Evolutionary conservation across 805 yeast genomes (phyloP).

Genomic region (Yamadazyma phyllophila): DNA sequence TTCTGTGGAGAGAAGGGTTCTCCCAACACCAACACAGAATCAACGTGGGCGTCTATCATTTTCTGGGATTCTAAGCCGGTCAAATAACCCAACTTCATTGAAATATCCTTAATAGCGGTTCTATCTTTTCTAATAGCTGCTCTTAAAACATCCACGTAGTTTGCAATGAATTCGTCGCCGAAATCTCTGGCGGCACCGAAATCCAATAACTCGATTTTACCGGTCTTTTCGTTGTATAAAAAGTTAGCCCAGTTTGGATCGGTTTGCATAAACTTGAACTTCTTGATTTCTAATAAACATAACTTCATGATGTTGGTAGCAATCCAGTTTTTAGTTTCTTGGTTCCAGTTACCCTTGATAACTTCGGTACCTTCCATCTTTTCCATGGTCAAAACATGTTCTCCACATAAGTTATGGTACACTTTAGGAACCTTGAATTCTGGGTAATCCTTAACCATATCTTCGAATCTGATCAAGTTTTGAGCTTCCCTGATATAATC

Average conservation of each 20-base stretch:
- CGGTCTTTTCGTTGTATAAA: conserved; percentile 68
- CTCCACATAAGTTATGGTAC: conserved; percentile 71
- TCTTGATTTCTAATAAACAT: conserved; percentile 80
- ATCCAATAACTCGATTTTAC: conserved; percentile 81
- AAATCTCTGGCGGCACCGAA: conserved; percentile 94
- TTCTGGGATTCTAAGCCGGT: conserved; percentile 86
- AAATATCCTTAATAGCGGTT: conserved; percentile 58
- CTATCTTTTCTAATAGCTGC: conserved; percentile 74
- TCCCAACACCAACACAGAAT: conserved; percentile 84
- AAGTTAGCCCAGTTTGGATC: conserved; percentile 99
- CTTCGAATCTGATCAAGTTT: conserved; percentile 65
- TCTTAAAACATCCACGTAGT: conserved; percentile 69
- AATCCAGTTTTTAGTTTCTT: conserved; percentile 73
- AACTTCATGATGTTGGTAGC: conserved; percentile 84
- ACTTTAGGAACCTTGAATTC: conserved; percentile 81
- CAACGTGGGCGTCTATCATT: conserved; percentile 91
- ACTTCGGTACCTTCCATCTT: conserved; percentile 81
- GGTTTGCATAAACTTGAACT: conserved; percentile 91
- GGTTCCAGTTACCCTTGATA: conserved; percentile 71
- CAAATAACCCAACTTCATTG: conserved; percentile 76
- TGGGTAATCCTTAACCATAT: conserved; percentile 53
- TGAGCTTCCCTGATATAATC: conserved; percentile 90
- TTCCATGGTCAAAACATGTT: conserved; percentile 86
- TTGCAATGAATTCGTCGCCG: conserved; percentile 59
- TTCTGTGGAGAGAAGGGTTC: conserved; percentile 77